Evolutionary conservation across 768 basidiomycete species (phyloP).

Genomic region (Hericium alpestre): DNA sequence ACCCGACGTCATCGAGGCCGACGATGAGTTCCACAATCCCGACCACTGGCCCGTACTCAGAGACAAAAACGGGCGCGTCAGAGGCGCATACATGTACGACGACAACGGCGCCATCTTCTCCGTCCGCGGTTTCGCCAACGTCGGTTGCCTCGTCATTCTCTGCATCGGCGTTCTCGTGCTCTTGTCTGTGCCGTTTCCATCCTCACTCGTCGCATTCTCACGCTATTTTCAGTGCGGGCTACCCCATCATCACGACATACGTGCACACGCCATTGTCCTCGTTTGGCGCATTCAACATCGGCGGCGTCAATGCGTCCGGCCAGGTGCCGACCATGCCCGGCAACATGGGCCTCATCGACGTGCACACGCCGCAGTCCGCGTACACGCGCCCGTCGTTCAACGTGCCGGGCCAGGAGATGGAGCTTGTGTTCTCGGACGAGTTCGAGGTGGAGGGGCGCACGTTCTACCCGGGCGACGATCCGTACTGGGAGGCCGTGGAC

Average conservation of each 20-base stretch:
- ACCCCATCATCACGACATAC: conserved; percentile 13
- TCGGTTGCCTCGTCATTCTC: conserved; percentile 18
- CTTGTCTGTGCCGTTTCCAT: conserved; percentile 21
- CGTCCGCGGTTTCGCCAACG: conserved; percentile 25
- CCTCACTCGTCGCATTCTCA: not conserved
- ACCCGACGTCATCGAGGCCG: conserved; percentile 45
- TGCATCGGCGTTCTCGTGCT: conserved; percentile 1
- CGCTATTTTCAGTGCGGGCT: conserved; percentile 9
- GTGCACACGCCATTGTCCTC: not conserved
- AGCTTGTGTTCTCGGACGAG: conserved; percentile 82
- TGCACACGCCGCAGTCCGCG: conserved; percentile 30
- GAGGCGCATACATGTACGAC: conserved; percentile 17
- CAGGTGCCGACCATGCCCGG: conserved; percentile 28
- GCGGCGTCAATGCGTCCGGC: conserved; percentile 37
- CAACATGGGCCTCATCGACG: conserved; percentile 29
- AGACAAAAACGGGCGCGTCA: conserved; percentile 6
- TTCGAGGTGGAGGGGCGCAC: conserved; percentile 72
- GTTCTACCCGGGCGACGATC: conserved; percentile 78
- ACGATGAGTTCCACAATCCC: conserved; percentile 69
- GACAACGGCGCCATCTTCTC: conserved; percentile 23
- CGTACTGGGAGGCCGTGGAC: conserved; percentile 80
- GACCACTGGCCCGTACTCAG: conserved; percentile 17
- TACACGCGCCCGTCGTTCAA: conserved; percentile 42
- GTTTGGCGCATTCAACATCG: conserved; percentile 29
- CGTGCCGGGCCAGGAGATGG: conserved; percentile 35